Evolutionary conservation across 306 rosid species (phyloP).

Genomic region (Purshia tridentata): DNA sequence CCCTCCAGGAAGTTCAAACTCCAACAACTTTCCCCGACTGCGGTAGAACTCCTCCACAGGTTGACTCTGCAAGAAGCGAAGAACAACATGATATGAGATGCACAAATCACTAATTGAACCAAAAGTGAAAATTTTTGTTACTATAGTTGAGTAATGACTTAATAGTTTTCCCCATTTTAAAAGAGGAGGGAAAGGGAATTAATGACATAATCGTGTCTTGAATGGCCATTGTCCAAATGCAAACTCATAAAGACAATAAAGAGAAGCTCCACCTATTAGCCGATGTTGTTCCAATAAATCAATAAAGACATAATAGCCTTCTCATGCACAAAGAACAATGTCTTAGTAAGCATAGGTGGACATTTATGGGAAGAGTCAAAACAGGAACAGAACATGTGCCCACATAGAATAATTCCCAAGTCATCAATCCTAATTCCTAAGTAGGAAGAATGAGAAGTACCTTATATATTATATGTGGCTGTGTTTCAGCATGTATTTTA

Average conservation of each 20-base stretch:
- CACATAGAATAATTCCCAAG: neutral
- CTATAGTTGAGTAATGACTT: neutral
- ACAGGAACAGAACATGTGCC: neutral
- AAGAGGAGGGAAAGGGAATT: neutral
- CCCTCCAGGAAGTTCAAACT: conserved; percentile 53
- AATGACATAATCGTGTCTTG: neutral
- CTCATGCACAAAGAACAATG: neutral
- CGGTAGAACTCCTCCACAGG: conserved; percentile 50
- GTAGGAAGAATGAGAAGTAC: neutral
- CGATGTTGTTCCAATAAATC: conserved; percentile 2
- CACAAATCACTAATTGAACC: neutral
- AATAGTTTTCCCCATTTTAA: neutral
- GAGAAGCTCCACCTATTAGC: neutral
- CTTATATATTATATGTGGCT: neutral
- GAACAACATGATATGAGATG: neutral
- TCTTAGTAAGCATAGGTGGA: neutral
- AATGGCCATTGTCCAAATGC: neutral
- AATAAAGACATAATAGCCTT: neutral
- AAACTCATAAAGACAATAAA: neutral
- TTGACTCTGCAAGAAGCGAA: conserved; percentile 34
- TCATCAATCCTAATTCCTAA: conserved; percentile 5
- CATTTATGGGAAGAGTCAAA: neutral
- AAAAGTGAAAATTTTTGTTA: neutral
- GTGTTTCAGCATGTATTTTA: conserved; percentile 4
- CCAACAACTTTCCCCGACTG: conserved; percentile 43